Base-by-base conservation (phyloP, 176 grass and related monocot species). In the Metroxylon sagu region DNA sequence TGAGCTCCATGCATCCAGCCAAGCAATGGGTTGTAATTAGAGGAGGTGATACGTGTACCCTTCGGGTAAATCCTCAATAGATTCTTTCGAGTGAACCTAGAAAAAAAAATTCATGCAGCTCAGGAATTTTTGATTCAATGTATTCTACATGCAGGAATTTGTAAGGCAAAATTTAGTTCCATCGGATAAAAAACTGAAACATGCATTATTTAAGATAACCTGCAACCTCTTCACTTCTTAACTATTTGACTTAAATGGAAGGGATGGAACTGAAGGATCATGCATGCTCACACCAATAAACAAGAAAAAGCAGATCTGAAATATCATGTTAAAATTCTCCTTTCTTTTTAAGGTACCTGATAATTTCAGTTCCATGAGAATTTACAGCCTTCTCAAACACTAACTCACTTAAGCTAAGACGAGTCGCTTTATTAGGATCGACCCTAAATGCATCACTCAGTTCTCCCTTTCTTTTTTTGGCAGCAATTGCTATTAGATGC, bases 1-100 rank as follows among this genome's bases (percentile, higher is more conserved):
- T 63, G 60, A 23, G 60, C 60, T 14, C 60, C 60, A 49, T 63
- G 60, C 30, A 63, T 49, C 60, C 60, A 63, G 6, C 60, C 60
- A 25, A 49, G 31, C 10, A 63, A 21, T 14, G 60, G 60, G 39
- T 63, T 49, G 31, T 63, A 63, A 19, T 63, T 63, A 49, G 60
- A 63, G 19, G 60, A 63, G 39, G 18, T 63, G n/a, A 63, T 21
- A 4, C 60, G 60, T 48, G 18, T 63, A 23, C 60, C 39, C 60
- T 63, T 63, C 5, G 60, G 60, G 15, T 63, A 63, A 6, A 63
- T 23, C 48, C 60, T 63, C 30, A 63, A 18, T 15, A 63, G 18
- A 48, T 63, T 63, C 39, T 48, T 63, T 35, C 16, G 60, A 23
- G 60, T 63, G 35, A 63, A 63, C 60, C 60, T 63, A 30, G 16